phyloP scores from a whole-genome alignment of 2,329 filamentous ascomycete species.

The Albifimbria verrucaria region DNA sequence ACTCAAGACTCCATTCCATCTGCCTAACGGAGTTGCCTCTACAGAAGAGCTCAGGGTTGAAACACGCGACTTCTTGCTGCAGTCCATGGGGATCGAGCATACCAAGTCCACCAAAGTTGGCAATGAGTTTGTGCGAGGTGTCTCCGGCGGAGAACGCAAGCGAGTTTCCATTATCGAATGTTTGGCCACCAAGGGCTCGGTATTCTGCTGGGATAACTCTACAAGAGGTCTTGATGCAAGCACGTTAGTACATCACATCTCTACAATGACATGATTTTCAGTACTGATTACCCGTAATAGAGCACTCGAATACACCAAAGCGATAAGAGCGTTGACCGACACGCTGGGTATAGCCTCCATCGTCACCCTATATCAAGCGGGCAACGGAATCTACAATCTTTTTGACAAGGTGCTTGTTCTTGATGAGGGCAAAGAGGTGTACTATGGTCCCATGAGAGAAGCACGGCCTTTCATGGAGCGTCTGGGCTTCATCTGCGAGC shows the following conservation, averaged over 20 bases:
- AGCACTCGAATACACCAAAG: constrained; percentile 58
- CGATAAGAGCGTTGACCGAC: constrained; percentile 62
- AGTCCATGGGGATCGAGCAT: constrained; percentile 56
- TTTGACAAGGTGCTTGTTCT: constrained; percentile 70
- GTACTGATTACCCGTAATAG: constrained; percentile 16
- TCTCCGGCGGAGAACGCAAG: constrained; percentile 67
- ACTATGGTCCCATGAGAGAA: constrained; percentile 57
- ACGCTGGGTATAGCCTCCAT: constrained; percentile 57
- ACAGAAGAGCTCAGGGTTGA: constrained; percentile 42
- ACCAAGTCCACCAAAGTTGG: constrained; percentile 65
- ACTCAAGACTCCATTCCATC: constrained; percentile 50
- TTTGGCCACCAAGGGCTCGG: constrained; percentile 52
- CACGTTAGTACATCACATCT: constrained; percentile 36
- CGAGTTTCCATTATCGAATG: constrained; percentile 67
- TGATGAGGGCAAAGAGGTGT: constrained; percentile 63
- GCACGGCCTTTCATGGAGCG: constrained; percentile 63
- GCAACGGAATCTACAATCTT: constrained; percentile 65
- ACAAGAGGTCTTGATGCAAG: constrained; percentile 65
- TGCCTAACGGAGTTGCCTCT: constrained; percentile 39
- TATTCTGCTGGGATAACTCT: constrained; percentile 67
- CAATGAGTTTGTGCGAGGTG: constrained; percentile 62
- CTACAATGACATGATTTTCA: not conserved
- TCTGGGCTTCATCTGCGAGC: constrained; percentile 59
- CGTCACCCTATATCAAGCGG: constrained; percentile 67
- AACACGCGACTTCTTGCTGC: constrained; percentile 52